A percentile compares a stretch with the other conserved stretches of the same genome.
phyloP scores from a whole-genome alignment of 2,329 filamentous ascomycete genomes.

The Coleophoma cylindrospora region DNA sequence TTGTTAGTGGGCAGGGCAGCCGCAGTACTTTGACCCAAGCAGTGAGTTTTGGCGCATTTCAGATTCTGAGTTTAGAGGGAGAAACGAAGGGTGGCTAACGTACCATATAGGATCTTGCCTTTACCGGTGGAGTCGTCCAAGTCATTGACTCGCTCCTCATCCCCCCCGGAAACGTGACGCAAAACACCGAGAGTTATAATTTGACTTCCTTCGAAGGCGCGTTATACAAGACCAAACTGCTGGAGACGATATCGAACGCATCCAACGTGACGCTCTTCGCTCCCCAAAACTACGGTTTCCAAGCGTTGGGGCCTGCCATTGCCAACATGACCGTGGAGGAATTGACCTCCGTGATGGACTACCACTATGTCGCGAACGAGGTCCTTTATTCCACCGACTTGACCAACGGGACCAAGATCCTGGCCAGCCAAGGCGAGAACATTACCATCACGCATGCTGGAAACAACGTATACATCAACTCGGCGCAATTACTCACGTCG shows the following conservation, averaged over 20 bases:
- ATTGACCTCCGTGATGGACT: constrained; percentile 26
- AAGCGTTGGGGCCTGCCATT: constrained; percentile 29
- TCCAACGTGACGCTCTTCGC: constrained; percentile 46
- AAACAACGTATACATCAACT: constrained; percentile 34
- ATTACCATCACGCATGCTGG: constrained; percentile 29
- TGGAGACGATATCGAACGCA: constrained; percentile 30
- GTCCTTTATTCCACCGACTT: constrained; percentile 27
- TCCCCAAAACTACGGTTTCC: constrained; percentile 28
- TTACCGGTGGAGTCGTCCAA: constrained; percentile 45
- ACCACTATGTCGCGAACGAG: constrained; percentile 26
- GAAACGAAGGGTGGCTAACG: constrained; percentile 2
- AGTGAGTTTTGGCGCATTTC: constrained; percentile 7
- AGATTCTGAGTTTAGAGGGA: background rate
- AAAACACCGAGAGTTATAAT: constrained; percentile 30
- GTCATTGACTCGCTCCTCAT: constrained; percentile 46
- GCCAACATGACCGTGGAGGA: constrained; percentile 21
- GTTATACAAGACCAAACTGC: constrained; percentile 23
- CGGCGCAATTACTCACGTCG: constrained; percentile 29
- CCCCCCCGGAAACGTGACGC: constrained; percentile 35
- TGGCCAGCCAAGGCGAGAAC: constrained; percentile 23
- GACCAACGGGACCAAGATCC: constrained; percentile 22
- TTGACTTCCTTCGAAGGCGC: constrained; percentile 32
- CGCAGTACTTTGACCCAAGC: constrained; percentile 35
- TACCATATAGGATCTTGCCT: constrained; percentile 35
- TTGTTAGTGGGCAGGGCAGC: constrained; percentile 34